Conservation (phyloP, 2,329 filamentous ascomycete genomes). For the Alternaria brassicae region DNA sequence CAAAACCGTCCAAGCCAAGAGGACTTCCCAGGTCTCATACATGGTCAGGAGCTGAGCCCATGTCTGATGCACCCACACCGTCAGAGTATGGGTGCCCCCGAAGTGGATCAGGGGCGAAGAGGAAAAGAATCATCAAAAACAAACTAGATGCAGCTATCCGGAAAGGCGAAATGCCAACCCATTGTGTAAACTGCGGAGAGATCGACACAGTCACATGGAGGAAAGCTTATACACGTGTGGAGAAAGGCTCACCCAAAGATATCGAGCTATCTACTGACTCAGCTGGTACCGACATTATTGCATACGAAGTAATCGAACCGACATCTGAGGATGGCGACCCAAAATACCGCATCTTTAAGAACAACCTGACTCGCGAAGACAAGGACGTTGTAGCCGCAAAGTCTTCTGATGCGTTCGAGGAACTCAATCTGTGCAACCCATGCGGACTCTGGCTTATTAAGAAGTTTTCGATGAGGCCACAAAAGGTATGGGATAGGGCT, state of each 20-base stretch:
- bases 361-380: constrained; percentile 70
- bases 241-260: constrained; percentile 72
- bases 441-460: constrained; percentile 96
- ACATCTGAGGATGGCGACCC: constrained; percentile 65
- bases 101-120: constrained; percentile 65
- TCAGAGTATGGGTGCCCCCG: constrained; percentile 38
- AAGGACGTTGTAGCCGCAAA: constrained; percentile 55
- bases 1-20: constrained; percentile 34
- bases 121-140: constrained; percentile 68
- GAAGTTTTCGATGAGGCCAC: constrained; percentile 81
- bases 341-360: constrained; percentile 79
- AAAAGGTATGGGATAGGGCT: constrained; percentile 74
- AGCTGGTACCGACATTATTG: constrained; percentile 72
- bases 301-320: constrained; percentile 41
- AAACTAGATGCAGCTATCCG: constrained; percentile 67
- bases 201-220: constrained; percentile 98
- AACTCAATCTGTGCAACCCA: constrained; percentile 87
- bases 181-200: constrained; percentile 89
- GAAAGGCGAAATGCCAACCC: constrained; percentile 85
- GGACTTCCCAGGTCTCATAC: constrained; percentile 48
- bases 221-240: constrained; percentile 83
- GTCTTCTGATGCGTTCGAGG: constrained; percentile 61
- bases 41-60: constrained; percentile 46
- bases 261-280: constrained; percentile 69
- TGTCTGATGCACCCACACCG: constrained; percentile 42